Evolutionary conservation across 345 rosid species (phyloP).

Genomic region (Abelmoschus esculentus): DNA sequence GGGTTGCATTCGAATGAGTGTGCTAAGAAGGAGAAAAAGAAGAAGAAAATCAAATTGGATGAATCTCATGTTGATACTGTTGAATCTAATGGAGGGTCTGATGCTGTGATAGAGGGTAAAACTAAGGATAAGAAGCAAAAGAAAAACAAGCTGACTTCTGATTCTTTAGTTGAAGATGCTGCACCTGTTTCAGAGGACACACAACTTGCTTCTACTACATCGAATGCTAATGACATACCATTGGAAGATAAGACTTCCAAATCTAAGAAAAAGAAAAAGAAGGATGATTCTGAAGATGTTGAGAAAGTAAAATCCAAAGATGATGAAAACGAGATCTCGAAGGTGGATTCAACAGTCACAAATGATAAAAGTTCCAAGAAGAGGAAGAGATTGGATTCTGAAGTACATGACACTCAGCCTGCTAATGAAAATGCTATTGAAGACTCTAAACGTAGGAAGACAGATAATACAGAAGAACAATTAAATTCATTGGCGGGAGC

Average conservation of each 20-base stretch:
- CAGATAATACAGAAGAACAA: constrained; percentile 22
- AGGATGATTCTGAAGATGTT: too few species aligned
- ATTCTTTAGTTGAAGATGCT: constrained; percentile 6
- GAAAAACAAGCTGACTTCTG: constrained; percentile 26
- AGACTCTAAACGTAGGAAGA: constrained; percentile 49
- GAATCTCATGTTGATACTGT: background rate
- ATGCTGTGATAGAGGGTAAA: constrained; percentile 4
- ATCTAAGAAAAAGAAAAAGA: constrained; percentile 18
- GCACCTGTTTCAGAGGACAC: background rate
- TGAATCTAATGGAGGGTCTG: background rate
- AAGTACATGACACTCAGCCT: constrained; percentile 28
- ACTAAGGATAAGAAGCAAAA: constrained; percentile 46
- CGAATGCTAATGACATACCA: constrained; percentile 5
- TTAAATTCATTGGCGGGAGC: too few species aligned
- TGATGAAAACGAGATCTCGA: background rate
- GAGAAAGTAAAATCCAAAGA: too few species aligned
- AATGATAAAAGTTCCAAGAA: constrained; percentile 45
- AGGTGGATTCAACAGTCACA: constrained; percentile 19
- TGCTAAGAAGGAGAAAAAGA: background rate
- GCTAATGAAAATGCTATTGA: constrained; percentile 28
- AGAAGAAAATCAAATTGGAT: background rate
- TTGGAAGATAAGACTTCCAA: constrained; percentile 17
- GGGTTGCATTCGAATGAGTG: too few species aligned
- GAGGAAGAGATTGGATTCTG: constrained; percentile 58
- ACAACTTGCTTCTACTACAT: too few species aligned